These are phyloP conservation scores for Biscutella laevigata DNA, from an alignment of 441 rosid genomes.

Conservation along the genomic window DNA sequence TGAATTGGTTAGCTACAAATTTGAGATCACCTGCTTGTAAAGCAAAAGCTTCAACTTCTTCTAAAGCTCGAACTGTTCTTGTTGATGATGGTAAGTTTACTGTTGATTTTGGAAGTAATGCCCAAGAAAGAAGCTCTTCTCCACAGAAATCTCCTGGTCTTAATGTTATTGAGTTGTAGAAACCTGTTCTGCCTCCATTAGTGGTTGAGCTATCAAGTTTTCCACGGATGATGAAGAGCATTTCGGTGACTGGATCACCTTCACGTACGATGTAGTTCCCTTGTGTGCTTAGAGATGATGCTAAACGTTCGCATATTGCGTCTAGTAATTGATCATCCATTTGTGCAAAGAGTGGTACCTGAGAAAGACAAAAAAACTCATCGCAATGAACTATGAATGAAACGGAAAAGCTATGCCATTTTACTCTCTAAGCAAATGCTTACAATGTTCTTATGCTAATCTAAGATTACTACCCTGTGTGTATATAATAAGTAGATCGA, in stretches of 20 bases:
- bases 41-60: slow-evolving; percentile 88
- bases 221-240: slow-evolving; percentile 83
- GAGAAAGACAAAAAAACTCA: too few species aligned
- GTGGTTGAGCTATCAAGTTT: slow-evolving; percentile 78
- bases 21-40: slow-evolving; percentile 72
- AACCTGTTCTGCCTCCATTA: slow-evolving; percentile 78
- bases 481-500: too few species aligned
- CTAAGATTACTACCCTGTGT: too few species aligned
- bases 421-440: too few species aligned
- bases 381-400: not conserved
- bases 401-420: too few species aligned
- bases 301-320: slow-evolving; percentile 81
- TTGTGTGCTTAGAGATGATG: slow-evolving; percentile 67
- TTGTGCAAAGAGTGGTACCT: slow-evolving; percentile 88
- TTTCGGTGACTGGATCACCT: slow-evolving; percentile 82
- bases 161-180: slow-evolving; percentile 67
- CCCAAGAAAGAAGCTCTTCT: slow-evolving; percentile 91
- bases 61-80: slow-evolving; percentile 61
- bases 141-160: slow-evolving; percentile 86
- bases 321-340: slow-evolving; percentile 91
- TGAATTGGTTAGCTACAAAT: slow-evolving; percentile 82
- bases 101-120: slow-evolving; percentile 60
- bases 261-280: slow-evolving; percentile 84
- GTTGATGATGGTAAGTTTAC: slow-evolving; percentile 78
- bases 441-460: too few species aligned